A percentile compares a stretch with the other conserved stretches of the same genome.
phyloP scores from a whole-genome alignment of 495 filamentous ascomycete genomes.

The Hyaloscypha bicolor region DNA sequence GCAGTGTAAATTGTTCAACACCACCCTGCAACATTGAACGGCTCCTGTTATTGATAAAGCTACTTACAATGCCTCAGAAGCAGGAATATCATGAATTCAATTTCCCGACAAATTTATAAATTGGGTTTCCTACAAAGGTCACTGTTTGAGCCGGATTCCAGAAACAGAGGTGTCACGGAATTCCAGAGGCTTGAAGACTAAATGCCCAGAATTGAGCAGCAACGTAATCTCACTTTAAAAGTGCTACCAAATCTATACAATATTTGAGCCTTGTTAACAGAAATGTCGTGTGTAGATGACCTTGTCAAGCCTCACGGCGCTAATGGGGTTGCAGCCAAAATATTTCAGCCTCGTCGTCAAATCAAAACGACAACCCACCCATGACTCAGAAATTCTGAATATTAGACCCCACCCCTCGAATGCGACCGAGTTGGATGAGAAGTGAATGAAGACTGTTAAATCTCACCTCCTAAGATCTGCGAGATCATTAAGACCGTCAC shows the following conservation, averaged over 20 bases:
- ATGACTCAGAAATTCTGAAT: constrained; percentile 31
- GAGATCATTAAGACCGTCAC: constrained; percentile 29
- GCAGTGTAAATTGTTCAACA: background rate
- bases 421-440: constrained; percentile 8
- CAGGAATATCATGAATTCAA: no score
- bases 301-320: background rate
- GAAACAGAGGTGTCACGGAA: no score
- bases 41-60: background rate
- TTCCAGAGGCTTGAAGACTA: no score
- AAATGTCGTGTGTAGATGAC: background rate
- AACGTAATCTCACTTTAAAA: background rate
- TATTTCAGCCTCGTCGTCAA: constrained; percentile 21
- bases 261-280: background rate
- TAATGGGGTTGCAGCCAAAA: constrained; percentile 20
- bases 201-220: no score
- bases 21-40: background rate
- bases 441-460: constrained; percentile 33
- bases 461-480: constrained; percentile 27
- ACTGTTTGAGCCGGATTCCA: no score
- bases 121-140: no score
- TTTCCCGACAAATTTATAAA: no score
- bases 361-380: constrained; percentile 17
- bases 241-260: background rate
- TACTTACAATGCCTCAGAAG: background rate
- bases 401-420: constrained; percentile 8